A percentile compares a stretch with the other conserved stretches of the same genome.
phyloP scores from a whole-genome alignment of 2,329 filamentous ascomycete species.

The Ceratocystis lukuohia region DNA sequence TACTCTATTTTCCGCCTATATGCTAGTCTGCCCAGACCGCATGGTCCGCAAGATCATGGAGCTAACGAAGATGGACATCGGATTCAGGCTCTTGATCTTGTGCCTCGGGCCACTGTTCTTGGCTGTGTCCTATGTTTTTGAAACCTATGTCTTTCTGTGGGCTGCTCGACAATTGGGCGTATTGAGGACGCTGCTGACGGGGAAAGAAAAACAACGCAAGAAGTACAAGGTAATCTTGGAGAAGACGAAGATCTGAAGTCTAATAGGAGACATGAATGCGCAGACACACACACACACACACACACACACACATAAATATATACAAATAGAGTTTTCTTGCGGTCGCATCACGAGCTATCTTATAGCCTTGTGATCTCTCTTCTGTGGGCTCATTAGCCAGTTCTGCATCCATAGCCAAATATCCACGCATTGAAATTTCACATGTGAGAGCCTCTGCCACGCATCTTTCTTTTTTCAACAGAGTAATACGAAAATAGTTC shows the following conservation, averaged over 20 bases:
- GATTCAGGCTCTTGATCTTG: constrained; percentile 63
- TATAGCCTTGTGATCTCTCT: too few species aligned
- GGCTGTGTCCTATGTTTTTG: constrained; percentile 52
- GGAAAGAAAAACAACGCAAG: constrained; percentile 63
- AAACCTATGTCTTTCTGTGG: constrained; percentile 55
- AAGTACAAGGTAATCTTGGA: constrained; percentile 73
- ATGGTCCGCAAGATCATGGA: constrained; percentile 70
- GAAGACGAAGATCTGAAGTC: constrained; percentile 25
- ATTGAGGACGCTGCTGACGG: constrained; percentile 30
- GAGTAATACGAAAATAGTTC: not conserved
- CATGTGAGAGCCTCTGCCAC: not conserved
- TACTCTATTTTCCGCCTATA: constrained; percentile 57
- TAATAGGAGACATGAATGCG: too few species aligned
- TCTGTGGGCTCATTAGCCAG: too few species aligned
- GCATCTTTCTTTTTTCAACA: not conserved
- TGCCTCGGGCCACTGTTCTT: constrained; percentile 58
- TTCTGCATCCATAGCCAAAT: not conserved
- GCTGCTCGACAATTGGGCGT: constrained; percentile 29
- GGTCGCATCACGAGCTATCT: too few species aligned
- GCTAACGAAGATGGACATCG: constrained; percentile 58
- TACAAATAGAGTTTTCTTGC: too few species aligned
- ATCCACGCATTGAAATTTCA: not conserved
- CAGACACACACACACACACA: too few species aligned
- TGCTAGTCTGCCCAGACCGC: constrained; percentile 61
- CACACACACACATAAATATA: too few species aligned